These are phyloP conservation scores for Coemansia sp. DNA, from an alignment of 192 early-diverging fungal genomes.

Conservation along the genomic window DNA sequence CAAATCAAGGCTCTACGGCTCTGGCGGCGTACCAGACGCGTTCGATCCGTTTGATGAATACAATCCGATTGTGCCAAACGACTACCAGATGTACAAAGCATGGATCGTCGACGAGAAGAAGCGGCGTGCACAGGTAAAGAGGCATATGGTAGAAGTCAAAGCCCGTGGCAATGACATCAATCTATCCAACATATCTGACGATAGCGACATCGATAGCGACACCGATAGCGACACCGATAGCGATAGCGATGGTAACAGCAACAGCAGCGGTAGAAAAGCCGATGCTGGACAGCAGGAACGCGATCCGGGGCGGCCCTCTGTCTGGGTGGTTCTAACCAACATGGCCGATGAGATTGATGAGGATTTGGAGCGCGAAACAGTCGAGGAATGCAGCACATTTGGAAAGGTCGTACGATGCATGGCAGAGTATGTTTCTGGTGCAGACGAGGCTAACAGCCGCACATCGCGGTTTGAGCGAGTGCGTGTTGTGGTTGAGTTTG, in stretches of 20 bases:
- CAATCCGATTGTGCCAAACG: constrained; percentile 35
- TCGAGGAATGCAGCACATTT: constrained; percentile 41
- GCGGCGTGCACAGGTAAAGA: not conserved
- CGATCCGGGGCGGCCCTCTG: constrained; percentile 22
- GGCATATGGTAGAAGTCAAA: not conserved
- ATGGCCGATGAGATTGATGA: constrained; percentile 45
- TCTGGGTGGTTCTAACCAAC: constrained; percentile 28
- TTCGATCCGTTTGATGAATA: constrained; percentile 45
- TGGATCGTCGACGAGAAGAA: constrained; percentile 27
- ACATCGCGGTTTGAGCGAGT: constrained; percentile 22
- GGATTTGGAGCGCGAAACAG: constrained; percentile 31
- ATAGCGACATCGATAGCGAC: not conserved
- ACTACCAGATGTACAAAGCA: constrained; percentile 33
- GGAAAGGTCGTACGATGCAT: constrained; percentile 26
- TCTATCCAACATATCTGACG: not conserved
- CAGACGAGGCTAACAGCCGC: not conserved
- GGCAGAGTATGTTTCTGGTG: not conserved
- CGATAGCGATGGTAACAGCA: not conserved
- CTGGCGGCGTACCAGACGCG: not conserved
- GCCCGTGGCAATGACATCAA: not conserved
- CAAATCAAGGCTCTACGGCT: not conserved
- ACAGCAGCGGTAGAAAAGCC: not conserved
- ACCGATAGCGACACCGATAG: not conserved
- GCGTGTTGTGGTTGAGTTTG: constrained; percentile 36
- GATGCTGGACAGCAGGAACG: not conserved